phyloP scores from a whole-genome alignment of 495 filamentous ascomycete species.

The Cryomyces minteri region DNA sequence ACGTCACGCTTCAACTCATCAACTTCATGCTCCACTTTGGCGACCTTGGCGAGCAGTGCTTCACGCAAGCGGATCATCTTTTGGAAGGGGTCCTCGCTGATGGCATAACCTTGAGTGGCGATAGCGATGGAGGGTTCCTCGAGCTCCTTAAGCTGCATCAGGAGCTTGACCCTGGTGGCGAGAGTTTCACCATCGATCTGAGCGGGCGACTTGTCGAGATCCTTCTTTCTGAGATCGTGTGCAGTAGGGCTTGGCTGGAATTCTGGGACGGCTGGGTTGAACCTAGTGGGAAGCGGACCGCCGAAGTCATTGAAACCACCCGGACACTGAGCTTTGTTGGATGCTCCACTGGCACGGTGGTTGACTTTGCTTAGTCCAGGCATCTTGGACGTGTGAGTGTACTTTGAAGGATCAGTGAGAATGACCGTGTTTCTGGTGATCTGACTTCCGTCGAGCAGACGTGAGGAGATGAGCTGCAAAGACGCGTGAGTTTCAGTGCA shows the following conservation, averaged over 20 bases:
- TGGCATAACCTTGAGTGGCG: not conserved
- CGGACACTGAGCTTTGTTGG: no score
- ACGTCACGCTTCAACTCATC: not conserved
- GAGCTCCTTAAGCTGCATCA: not conserved
- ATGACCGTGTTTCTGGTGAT: no score
- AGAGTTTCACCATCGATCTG: not conserved
- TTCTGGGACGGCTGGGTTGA: conserved; percentile 1
- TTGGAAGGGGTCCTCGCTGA: conserved; percentile 1
- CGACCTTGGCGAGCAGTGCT: not conserved
- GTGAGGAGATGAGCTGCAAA: no score
- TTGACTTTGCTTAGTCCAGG: no score
- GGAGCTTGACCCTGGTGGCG: not conserved
- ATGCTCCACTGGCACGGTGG: no score
- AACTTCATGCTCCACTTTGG: not conserved
- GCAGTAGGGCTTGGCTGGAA: conserved; percentile 4
- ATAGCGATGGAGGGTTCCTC: conserved; percentile 1
- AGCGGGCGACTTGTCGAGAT: not conserved
- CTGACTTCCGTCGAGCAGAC: no score
- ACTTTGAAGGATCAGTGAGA: no score
- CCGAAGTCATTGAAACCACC: no score
- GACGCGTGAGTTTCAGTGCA: no score
- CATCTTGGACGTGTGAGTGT: no score
- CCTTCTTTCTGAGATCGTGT: not conserved
- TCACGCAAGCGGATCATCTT: not conserved
- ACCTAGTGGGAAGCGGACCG: not conserved